phyloP scores from a whole-genome alignment of 2,329 filamentous ascomycete genomes.

The Talaromyces sp. region DNA sequence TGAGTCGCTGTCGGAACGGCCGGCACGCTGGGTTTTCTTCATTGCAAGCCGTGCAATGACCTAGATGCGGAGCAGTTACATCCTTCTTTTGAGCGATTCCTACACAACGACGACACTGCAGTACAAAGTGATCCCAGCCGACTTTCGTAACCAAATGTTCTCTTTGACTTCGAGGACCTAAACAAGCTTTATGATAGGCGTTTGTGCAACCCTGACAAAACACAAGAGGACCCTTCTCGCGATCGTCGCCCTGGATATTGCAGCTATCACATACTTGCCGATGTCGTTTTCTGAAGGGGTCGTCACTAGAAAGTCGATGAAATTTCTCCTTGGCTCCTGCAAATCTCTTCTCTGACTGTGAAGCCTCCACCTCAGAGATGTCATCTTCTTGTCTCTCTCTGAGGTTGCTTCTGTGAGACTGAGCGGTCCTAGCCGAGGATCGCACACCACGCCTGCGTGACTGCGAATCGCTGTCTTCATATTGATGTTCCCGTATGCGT shows the following conservation, averaged over 20 bases:
- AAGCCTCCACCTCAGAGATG: conserved; percentile 38
- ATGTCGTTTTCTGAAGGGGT: conserved; percentile 69
- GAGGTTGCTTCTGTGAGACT: conserved; percentile 37
- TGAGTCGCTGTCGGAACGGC: conserved; percentile 70
- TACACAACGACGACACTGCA: conserved; percentile 87
- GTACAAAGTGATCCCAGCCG: conserved; percentile 68
- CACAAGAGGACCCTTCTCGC: conserved; percentile 66
- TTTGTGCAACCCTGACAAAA: conserved; percentile 88
- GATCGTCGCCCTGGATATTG: conserved; percentile 49
- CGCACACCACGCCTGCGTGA: conserved; percentile 18
- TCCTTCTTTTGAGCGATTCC: conserved; percentile 67
- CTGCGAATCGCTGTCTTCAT: conserved; percentile 20
- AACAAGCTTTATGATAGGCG: conserved; percentile 76
- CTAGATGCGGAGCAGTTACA: conserved; percentile 62
- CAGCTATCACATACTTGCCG: conserved; percentile 71
- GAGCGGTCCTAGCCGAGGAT: conserved; percentile 13
- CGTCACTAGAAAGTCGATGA: conserved; percentile 56
- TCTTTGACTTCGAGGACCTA: conserved; percentile 67
- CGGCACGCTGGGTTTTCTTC: conserved; percentile 64
- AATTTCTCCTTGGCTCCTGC: conserved; percentile 72
- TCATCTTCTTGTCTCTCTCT: conserved; percentile 41
- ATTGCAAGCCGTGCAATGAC: conserved; percentile 68
- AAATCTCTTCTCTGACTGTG: conserved; percentile 42
- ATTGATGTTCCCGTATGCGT: conserved; percentile 12
- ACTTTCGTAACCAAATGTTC: conserved; percentile 93